Evolutionary conservation across 148 eudicot species (phyloP).

Genomic region (Drosera capensis): DNA sequence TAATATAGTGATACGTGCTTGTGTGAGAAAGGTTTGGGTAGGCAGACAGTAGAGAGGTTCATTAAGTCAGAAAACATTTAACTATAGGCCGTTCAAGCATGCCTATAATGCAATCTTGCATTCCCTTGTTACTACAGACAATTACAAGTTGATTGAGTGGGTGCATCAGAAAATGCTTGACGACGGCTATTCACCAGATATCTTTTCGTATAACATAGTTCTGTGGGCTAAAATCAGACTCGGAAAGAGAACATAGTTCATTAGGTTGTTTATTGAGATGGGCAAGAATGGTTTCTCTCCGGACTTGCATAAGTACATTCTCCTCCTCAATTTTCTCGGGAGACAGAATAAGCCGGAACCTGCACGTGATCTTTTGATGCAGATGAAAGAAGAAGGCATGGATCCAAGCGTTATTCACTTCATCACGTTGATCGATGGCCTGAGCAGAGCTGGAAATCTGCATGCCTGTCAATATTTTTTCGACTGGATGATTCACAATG

Average conservation of each 20-base stretch:
- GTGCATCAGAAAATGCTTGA: conserved; percentile 64
- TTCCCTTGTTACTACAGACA: conserved; percentile 52
- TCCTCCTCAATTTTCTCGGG: conserved; percentile 79
- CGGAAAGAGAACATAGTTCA: conserved; percentile 57
- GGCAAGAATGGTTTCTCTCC: conserved; percentile 49
- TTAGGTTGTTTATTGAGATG: conserved; percentile 67
- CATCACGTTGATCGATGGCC: conserved; percentile 79
- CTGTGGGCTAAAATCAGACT: conserved; percentile 57
- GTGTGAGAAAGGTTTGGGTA: conserved; percentile 69
- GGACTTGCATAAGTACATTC: conserved; percentile 60
- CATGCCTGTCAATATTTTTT: conserved; percentile 72
- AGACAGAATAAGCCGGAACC: conserved; percentile 59
- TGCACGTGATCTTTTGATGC: conserved; percentile 58
- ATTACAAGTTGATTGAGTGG: conserved; percentile 75
- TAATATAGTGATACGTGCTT: conserved; percentile 62
- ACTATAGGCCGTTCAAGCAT: conserved; percentile 64
- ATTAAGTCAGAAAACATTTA: conserved; percentile 53
- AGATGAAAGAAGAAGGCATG: conserved; percentile 65
- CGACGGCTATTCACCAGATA: conserved; percentile 60
- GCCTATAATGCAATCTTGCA: conserved; percentile 70
- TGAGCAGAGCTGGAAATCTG: conserved; percentile 73
- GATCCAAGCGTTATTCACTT: conserved; percentile 64
- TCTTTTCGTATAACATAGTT: conserved; percentile 54
- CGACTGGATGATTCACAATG: conserved; percentile 55
- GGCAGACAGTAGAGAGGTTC: conserved; percentile 60